phyloP scores from a whole-genome alignment of 441 rosid genomes.

The Brassica balearica region DNA sequence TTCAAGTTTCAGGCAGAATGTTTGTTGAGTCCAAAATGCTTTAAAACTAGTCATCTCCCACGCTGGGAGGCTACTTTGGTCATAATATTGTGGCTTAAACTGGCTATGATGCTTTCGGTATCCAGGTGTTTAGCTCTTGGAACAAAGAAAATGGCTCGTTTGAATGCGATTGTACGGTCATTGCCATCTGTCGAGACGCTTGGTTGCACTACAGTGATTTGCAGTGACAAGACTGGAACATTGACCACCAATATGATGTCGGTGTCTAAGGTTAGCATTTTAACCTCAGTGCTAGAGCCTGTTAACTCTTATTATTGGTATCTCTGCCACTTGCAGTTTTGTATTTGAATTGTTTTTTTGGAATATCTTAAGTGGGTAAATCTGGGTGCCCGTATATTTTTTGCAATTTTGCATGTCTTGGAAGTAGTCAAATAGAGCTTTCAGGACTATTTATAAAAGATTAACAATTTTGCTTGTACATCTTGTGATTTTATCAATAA shows the following conservation, averaged over 20 bases:
- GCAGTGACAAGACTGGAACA: constrained; percentile 99
- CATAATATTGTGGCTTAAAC: constrained; percentile 30
- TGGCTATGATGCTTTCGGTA: constrained; percentile 21
- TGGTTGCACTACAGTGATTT: constrained; percentile 98
- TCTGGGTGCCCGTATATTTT: constrained; percentile 23
- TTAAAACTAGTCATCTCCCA: constrained; percentile 23
- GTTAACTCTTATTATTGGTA: constrained; percentile 19
- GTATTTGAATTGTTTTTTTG: background rate
- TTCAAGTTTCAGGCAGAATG: constrained; percentile 30
- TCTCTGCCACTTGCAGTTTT: constrained; percentile 16
- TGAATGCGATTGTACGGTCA: constrained; percentile 97
- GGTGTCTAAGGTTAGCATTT: constrained; percentile 78
- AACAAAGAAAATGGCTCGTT: constrained; percentile 98
- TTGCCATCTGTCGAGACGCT: constrained; percentile 99
- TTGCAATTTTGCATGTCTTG: constrained; percentile 6
- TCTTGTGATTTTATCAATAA: constrained; percentile 4
- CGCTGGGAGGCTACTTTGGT: constrained; percentile 19
- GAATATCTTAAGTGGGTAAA: constrained; percentile 15
- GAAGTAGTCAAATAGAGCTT: constrained; percentile 21
- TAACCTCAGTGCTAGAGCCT: constrained; percentile 18
- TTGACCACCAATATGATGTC: constrained; percentile 99
- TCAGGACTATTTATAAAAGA: background rate
- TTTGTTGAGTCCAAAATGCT: constrained; percentile 22
- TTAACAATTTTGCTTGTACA: constrained; percentile 20
- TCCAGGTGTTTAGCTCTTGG: constrained; percentile 98